phyloP scores from a whole-genome alignment of 2,329 filamentous ascomycete genomes.

The Fusarium scirpi region DNA sequence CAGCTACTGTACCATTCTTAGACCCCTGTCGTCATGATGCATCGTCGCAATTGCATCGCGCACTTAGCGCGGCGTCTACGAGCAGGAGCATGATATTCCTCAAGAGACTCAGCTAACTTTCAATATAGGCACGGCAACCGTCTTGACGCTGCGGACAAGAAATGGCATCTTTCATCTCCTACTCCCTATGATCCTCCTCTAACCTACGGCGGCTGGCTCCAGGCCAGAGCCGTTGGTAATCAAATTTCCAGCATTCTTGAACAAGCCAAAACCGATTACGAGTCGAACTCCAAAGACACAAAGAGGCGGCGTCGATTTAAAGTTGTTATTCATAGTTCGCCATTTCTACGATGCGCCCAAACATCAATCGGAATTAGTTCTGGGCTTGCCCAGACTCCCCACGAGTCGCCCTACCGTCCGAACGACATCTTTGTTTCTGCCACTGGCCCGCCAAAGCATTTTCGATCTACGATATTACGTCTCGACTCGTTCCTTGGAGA shows the following conservation, averaged over 20 bases:
- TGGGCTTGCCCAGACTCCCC: constrained; percentile 74
- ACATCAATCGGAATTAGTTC: constrained; percentile 90
- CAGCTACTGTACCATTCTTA: constrained; percentile 20
- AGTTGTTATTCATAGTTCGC: constrained; percentile 91
- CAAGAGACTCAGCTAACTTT: constrained; percentile 25
- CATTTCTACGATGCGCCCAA: constrained; percentile 92
- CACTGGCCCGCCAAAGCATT: constrained; percentile 48
- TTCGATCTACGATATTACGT: constrained; percentile 74
- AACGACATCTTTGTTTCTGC: constrained; percentile 53
- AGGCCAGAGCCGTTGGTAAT: constrained; percentile 83
- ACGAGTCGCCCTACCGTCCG: constrained; percentile 50
- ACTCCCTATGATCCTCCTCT: constrained; percentile 96
- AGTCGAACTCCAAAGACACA: constrained; percentile 45
- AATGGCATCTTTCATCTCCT: constrained; percentile 93
- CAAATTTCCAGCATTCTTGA: constrained; percentile 82
- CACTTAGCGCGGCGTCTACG: constrained; percentile 23
- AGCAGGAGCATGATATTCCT: constrained; percentile 1
- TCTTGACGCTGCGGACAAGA: constrained; percentile 92
- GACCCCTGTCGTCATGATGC: constrained; percentile 43
- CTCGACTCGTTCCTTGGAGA: constrained; percentile 95
- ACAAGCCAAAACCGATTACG: constrained; percentile 62
- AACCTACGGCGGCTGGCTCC: constrained; percentile 93
- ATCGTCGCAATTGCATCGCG: constrained; percentile 35
- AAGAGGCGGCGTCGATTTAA: constrained; percentile 72
- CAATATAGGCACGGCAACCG: constrained; percentile 83